phyloP scores from a whole-genome alignment of 208 protist genomes.

The Leishmania guyanensis region DNA sequence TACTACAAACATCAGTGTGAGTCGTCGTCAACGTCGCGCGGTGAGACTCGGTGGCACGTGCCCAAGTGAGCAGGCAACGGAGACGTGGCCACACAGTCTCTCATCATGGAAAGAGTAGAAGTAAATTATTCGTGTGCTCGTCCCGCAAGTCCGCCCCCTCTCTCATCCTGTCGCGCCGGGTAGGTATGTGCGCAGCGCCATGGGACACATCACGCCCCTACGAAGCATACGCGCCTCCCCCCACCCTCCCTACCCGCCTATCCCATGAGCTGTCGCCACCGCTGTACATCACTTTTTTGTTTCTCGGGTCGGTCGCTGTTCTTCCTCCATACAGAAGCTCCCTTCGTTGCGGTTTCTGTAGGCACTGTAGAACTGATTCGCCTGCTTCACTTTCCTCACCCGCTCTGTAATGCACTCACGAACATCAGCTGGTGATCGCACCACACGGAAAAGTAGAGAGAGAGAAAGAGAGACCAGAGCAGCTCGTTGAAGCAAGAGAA shows the following conservation, averaged over 20 bases:
- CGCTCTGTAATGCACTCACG: neutral
- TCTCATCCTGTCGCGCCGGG: neutral
- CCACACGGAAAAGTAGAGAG: neutral
- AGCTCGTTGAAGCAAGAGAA: neutral
- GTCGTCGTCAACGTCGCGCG: neutral
- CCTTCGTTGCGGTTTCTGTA: neutral
- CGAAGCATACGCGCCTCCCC: neutral
- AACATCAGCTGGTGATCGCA: neutral
- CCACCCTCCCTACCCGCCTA: too few species aligned
- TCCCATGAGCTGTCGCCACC: neutral
- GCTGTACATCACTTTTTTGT: neutral
- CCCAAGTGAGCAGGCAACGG: constrained; percentile 14
- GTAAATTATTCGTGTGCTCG: neutral
- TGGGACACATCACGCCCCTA: neutral
- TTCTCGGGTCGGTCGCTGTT: neutral
- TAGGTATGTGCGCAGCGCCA: neutral
- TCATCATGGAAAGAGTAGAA: neutral
- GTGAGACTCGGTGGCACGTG: constrained; percentile 21
- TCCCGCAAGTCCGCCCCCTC: neutral
- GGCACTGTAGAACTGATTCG: neutral
- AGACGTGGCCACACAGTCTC: neutral
- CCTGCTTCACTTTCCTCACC: neutral
- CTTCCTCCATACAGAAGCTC: neutral
- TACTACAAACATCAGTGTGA: constrained; percentile 45
- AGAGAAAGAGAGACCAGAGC: neutral